These are phyloP conservation scores for Aspergillus fructus DNA, from an alignment of 2,329 filamentous ascomycete species.

Conservation along the genomic window DNA sequence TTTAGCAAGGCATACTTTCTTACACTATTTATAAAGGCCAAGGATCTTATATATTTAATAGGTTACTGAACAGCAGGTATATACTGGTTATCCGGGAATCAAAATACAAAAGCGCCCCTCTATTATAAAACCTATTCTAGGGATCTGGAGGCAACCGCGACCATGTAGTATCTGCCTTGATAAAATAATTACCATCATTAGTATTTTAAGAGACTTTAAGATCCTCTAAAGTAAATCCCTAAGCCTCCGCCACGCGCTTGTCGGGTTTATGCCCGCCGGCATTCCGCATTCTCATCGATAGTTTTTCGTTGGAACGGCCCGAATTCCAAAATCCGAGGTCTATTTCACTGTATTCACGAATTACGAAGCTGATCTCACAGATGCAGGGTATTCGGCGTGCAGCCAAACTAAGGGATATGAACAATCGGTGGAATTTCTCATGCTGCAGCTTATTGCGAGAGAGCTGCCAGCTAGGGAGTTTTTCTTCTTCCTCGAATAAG, in stretches of 20 bases:
- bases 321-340: not conserved
- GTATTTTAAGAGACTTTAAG: not conserved
- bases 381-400: not conserved
- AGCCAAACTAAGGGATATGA: not conserved
- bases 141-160: too few species aligned
- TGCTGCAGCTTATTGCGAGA: not conserved
- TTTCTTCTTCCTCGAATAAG: not conserved
- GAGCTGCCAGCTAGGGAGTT: not conserved
- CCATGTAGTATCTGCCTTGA: too few species aligned
- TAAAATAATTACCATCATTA: not conserved
- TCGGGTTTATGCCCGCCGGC: not conserved
- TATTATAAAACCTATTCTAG: too few species aligned
- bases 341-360: not conserved
- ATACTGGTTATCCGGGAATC: too few species aligned
- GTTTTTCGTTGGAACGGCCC: rapidly evolving
- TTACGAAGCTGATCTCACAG: not conserved
- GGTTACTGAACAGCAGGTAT: too few species aligned
- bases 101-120: too few species aligned
- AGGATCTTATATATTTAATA: too few species aligned
- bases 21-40: too few species aligned
- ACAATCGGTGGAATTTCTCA: not conserved
- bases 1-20: too few species aligned
- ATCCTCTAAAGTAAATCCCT: not conserved
- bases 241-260: not conserved
- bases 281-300: not conserved